Percentiles rank a stretch among this genome's conserved stretches.
These are phyloP conservation scores for Stagonosporopsis cucurbitacearum DNA, from an alignment of 2,329 filamentous ascomycete species.

Conservation along the genomic window DNA sequence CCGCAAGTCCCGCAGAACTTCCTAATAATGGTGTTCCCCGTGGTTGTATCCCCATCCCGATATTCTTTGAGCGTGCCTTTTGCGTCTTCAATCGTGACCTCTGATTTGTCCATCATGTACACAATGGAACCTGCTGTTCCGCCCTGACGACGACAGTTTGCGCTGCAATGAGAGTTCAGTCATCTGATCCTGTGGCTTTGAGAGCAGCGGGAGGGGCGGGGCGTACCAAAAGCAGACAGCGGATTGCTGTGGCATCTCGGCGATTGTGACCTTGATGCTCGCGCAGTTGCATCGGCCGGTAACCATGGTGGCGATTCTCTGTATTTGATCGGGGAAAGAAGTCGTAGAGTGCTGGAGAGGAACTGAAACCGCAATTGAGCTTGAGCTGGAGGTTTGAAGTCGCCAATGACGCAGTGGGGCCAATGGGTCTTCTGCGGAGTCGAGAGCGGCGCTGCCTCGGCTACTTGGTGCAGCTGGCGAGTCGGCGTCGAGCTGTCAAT, in stretches of 20 bases:
- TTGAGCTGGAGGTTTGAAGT: not conserved
- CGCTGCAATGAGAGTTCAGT: constrained; percentile 19
- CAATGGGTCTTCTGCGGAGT: not conserved
- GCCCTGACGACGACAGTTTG: constrained; percentile 41
- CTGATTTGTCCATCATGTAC: constrained; percentile 28
- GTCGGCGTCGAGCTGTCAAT: not conserved
- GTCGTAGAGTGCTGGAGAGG: not conserved
- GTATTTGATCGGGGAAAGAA: too few species aligned
- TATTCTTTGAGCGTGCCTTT: constrained; percentile 34
- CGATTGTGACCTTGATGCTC: constrained; percentile 35
- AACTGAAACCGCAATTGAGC: not conserved
- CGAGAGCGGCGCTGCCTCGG: constrained; percentile 8
- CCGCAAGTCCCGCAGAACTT: constrained; percentile 43
- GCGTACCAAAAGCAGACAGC: constrained; percentile 41
- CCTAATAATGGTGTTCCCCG: constrained; percentile 35
- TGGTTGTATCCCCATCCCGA: constrained; percentile 35
- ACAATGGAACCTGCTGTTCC: constrained; percentile 30
- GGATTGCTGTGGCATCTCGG: constrained; percentile 29
- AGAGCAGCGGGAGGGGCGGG: too few species aligned
- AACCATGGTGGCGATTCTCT: constrained; percentile 22
- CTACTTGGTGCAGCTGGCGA: not conserved
- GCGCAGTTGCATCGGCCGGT: constrained; percentile 44
- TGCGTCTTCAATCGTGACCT: constrained; percentile 32
- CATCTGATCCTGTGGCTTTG: too few species aligned
- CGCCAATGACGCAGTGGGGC: constrained; percentile 1